These are phyloP conservation scores for Myxozyma neotropica DNA, from an alignment of 805 yeast genomes.

Conservation along the genomic window DNA sequence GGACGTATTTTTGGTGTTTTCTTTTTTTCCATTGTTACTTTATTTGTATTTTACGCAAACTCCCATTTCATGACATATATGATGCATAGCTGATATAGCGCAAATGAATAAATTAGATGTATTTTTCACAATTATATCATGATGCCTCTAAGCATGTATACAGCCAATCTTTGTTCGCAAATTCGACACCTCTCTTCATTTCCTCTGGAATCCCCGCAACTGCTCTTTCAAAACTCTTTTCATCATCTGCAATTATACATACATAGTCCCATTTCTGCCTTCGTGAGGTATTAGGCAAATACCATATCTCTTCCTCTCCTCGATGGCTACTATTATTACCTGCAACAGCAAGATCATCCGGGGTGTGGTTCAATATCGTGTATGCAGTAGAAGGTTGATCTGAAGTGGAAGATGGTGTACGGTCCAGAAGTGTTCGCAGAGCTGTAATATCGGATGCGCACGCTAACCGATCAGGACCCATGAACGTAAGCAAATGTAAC, in stretches of 20 bases:
- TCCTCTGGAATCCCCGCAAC: neutral
- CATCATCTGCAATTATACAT: constrained; percentile 13
- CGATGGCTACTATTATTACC: neutral
- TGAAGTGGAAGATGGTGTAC: neutral
- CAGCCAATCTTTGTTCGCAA: constrained; percentile 1
- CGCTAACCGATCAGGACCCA: constrained; percentile 20
- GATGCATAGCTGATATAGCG: too few species aligned
- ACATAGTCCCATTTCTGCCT: constrained; percentile 15
- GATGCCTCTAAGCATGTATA: neutral
- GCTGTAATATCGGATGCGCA: neutral
- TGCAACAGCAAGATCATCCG: neutral
- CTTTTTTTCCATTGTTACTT: neutral
- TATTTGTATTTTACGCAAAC: neutral
- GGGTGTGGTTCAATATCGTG: neutral
- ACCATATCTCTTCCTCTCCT: neutral
- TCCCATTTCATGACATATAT: neutral
- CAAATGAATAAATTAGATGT: neutral
- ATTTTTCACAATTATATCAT: too few species aligned
- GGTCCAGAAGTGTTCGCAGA: neutral
- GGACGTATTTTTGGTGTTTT: constrained; percentile 1
- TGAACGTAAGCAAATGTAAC: constrained; percentile 15
- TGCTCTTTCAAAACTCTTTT: neutral
- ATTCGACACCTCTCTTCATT: neutral
- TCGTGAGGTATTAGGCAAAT: neutral
- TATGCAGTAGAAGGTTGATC: neutral